phyloP scores from a whole-genome alignment of 345 rosid species.

The Syzygium grande region DNA sequence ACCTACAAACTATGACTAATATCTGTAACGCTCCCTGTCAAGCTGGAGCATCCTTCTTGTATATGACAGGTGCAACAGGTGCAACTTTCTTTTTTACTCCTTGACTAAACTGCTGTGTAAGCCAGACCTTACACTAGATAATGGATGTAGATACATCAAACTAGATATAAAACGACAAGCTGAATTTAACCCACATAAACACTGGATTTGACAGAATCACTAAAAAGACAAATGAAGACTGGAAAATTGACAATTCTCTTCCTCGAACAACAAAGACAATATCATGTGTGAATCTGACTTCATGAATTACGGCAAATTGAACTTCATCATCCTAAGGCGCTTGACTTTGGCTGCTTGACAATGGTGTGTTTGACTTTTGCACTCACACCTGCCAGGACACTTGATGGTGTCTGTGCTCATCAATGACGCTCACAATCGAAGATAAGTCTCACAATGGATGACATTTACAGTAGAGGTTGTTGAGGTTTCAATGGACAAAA shows the following conservation, averaged over 20 bases:
- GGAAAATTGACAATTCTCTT: background rate
- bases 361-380: background rate
- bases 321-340: background rate
- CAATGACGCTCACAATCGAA: background rate
- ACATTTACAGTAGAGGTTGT: background rate
- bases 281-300: background rate
- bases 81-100: too few relatives aligned
- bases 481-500: background rate
- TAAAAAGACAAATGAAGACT: background rate
- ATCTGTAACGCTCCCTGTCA: background rate
- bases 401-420: background rate
- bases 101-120: background rate
- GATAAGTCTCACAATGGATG: background rate
- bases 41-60: background rate
- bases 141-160: background rate
- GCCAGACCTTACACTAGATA: background rate
- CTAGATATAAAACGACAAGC: background rate
- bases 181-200: background rate
- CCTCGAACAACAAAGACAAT: background rate
- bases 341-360: background rate
- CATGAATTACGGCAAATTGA: background rate
- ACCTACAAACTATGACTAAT: background rate
- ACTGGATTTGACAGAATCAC: background rate
- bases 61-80: background rate
- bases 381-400: background rate